Evolutionary conservation across 1,284 basidiomycete species (phyloP), one percentile per base, ranked within the genome.

Genomic region (Microbotryum intermedium): DNA sequence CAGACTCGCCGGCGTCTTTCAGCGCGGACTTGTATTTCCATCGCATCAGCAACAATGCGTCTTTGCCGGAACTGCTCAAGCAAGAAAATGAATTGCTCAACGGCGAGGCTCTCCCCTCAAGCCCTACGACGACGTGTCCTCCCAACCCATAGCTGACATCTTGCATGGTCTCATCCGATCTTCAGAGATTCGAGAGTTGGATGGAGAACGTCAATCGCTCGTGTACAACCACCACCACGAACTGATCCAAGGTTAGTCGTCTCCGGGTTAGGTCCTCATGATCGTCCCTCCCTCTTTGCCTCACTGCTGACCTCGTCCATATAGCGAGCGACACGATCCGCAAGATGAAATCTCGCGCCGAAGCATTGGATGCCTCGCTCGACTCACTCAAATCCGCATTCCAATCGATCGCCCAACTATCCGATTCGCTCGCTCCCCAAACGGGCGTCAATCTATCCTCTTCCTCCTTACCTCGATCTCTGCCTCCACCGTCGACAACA

Each of bases 161-260:
- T 47, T 54, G 26, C 21, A 18, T 53, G 23, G 23, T 50, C 52
- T 29, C 8, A 46, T 16, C 3, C 45, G 45, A 18, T 39, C 21
- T n/a, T n/a, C 48, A 87, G 89, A 92, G 74, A 92, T 94, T 61
- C 80, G 88, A 48, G 83, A 92, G 66, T 76, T 94, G 6, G 89
- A 93, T 61, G 84, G 86, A 67, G 90, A 93, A 72, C 80, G 89
- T 34, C 91, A 94, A 73, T 87, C 87, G 23, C 77, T 94, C 44
- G 91, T 94, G 4, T 94, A 94, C 73, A 92, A 94, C 68, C 90
- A 94, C 70, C 90, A 94, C 71, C 90, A 92, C 67, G 90, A 94
- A 70, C 83, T 94, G 23, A 91, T 94, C 51, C 67, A 71, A 21
- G 34, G 34, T 39, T 16, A 39, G 34, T 16, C 34, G n/a, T n/a